These are phyloP conservation scores for Elsinoe arachidis DNA, from an alignment of 2,329 filamentous ascomycete species.

Conservation along the genomic window DNA sequence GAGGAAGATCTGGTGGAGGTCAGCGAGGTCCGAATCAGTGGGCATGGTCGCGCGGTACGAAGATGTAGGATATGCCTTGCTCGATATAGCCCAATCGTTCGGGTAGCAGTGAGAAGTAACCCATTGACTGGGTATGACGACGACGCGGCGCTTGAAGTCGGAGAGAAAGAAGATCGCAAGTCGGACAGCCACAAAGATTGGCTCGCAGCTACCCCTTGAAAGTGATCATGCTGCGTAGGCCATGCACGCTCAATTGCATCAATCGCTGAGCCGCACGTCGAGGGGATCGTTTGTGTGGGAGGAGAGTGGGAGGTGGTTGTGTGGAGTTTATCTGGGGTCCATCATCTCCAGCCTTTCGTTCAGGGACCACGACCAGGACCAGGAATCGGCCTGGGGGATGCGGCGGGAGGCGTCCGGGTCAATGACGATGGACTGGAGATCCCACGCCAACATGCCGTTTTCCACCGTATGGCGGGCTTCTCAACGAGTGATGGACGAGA, in stretches of 20 bases:
- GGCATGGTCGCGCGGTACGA: slow-evolving; percentile 41
- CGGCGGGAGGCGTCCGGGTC: slow-evolving; percentile 3
- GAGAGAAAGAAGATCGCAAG: background rate
- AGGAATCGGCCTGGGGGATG: background rate
- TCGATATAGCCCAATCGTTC: slow-evolving; percentile 49
- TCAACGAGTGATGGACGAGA: background rate
- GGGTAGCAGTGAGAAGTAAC: slow-evolving; percentile 57
- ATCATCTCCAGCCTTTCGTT: background rate
- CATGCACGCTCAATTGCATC: background rate
- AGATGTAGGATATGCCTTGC: slow-evolving; percentile 53
- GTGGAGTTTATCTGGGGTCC: slow-evolving; percentile 4
- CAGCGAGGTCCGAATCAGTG: background rate
- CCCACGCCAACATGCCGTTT: slow-evolving; percentile 1
- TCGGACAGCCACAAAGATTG: background rate
- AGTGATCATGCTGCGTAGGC: background rate
- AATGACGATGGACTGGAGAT: background rate
- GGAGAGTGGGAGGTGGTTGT: background rate
- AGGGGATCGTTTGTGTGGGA: background rate
- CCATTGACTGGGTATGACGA: slow-evolving; percentile 38
- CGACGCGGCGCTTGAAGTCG: background rate
- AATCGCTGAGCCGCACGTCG: background rate
- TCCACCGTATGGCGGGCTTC: background rate
- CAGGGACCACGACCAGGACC: background rate
- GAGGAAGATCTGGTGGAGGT: slow-evolving; percentile 45
- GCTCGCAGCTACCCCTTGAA: background rate